phyloP scores from a whole-genome alignment of 2,329 filamentous ascomycete genomes.

The Cladosporium sp. region DNA sequence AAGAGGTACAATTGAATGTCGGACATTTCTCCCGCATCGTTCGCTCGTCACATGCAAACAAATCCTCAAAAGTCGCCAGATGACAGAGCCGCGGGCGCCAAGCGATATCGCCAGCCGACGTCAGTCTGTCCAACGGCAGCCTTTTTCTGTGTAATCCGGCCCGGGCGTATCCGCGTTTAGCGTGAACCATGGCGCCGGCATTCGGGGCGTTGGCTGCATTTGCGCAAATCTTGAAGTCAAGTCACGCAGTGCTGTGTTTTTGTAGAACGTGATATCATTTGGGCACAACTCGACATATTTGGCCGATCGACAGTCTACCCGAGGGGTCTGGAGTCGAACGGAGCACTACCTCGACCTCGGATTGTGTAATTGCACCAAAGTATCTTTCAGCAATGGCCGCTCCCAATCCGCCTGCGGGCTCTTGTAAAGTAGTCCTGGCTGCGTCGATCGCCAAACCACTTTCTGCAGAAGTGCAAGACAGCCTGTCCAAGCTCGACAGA shows the following conservation, averaged over 20 bases:
- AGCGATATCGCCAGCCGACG: slow-evolving; percentile 8
- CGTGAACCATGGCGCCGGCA: background rate
- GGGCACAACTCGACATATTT: background rate
- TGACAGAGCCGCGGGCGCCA: slow-evolving; percentile 1
- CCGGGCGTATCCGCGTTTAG: background rate
- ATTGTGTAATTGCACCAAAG: too few relatives aligned
- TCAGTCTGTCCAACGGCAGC: background rate
- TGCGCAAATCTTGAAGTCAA: slow-evolving; percentile 10
- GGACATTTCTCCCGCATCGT: slow-evolving; percentile 37
- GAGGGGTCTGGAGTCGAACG: background rate
- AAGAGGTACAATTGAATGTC: slow-evolving; percentile 48
- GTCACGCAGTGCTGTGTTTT: slow-evolving; percentile 5
- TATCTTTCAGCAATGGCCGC: background rate
- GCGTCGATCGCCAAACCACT: slow-evolving; percentile 79
- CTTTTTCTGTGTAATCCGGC: background rate
- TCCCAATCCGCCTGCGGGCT: slow-evolving; percentile 12
- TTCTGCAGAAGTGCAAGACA: slow-evolving; percentile 69
- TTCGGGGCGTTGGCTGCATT: slow-evolving; percentile 5
- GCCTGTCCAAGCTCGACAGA: slow-evolving; percentile 63
- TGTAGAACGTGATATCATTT: slow-evolving; percentile 10
- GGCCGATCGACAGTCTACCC: background rate
- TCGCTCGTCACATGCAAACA: background rate
- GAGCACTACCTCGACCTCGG: background rate
- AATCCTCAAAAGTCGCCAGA: slow-evolving; percentile 2
- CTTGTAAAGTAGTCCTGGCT: slow-evolving; percentile 91